Evolutionary conservation across 805 yeast species (phyloP), one percentile per base, ranked within the genome.

Genomic region (Lachancea sp.): DNA sequence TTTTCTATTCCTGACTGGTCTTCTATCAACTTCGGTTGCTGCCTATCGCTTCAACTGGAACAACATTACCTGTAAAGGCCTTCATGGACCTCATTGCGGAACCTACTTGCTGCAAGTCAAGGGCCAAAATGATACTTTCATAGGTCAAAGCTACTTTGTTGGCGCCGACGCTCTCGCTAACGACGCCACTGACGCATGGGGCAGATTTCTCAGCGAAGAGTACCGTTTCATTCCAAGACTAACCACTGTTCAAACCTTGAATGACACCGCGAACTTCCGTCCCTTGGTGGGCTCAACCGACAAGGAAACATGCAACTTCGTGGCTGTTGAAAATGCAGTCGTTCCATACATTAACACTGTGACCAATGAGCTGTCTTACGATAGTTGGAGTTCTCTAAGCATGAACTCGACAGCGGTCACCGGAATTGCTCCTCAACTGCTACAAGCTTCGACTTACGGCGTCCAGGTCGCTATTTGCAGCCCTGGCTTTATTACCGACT

Each of bases 61-160:
- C 4, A 46, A 50, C 29, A 47, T 44, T 16, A 50, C 54, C 13
- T 50, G 54, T n/a, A 11, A 39, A 13, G 43, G 29, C 15, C 36
- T 50, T 12, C 54, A 48, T 29, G 54, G 54, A 3, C 47, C 45
- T 15, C 52, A 44, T 35, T 50, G 54, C 31, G 54, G 54, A 17
- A 48, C 52, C 20, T 50, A 50, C 18, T 44, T 41, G 18, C 20
- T 48, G 42, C 42, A 44, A 36, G 49, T 50, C 18, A 50, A 45
- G 19, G 52, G 45, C 25, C 41, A 42, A 27, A 46, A 48, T 16
- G 47, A 43, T 12, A 42, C 49, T 12, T 46, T 40, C 35, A 22
- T 50, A 4, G 53, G 53, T 22, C 47, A 38, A 18, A 44, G 46
- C 30, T 42, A 49, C 12, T 48, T 46, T 15, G 50, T 50, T 26